Percentiles rank a stretch among this genome's conserved stretches.
Conservation (phyloP, 768 basidiomycete species). For the Lactifluus volemus region DNA sequence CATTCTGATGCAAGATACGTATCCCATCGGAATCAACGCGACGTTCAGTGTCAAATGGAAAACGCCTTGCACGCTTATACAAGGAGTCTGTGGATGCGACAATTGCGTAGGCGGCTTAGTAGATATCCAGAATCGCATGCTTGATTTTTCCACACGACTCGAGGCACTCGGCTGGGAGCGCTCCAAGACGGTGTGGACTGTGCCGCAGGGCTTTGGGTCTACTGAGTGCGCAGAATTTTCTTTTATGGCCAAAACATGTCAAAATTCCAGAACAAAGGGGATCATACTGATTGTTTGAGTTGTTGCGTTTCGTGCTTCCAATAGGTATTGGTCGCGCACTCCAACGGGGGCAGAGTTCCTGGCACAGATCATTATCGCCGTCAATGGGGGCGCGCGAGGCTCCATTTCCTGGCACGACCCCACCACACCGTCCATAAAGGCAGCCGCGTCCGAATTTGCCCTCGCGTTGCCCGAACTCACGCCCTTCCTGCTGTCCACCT, state of each 20-base stretch:
- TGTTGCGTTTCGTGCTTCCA: no score
- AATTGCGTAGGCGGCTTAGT: slow-evolving; percentile 59
- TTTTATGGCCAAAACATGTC: background rate
- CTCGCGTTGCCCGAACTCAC: slow-evolving; percentile 21
- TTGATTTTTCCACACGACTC: slow-evolving; percentile 51
- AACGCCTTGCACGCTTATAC: slow-evolving; percentile 54
- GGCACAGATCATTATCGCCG: slow-evolving; percentile 52
- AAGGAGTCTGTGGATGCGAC: slow-evolving; percentile 69
- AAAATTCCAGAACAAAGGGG: background rate
- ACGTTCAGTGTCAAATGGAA: slow-evolving; percentile 53
- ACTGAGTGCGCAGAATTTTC: slow-evolving; percentile 24
- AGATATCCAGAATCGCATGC: slow-evolving; percentile 60
- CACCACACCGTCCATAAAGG: slow-evolving; percentile 32
- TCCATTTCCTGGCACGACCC: slow-evolving; percentile 38
- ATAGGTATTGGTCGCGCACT: slow-evolving; percentile 34
- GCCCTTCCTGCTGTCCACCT: background rate
- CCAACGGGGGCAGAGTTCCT: slow-evolving; percentile 68
- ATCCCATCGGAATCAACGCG: slow-evolving; percentile 48
- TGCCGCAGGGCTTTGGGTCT: slow-evolving; percentile 71
- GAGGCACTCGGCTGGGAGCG: slow-evolving; percentile 60
- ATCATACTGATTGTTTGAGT: background rate
- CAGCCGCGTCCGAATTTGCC: slow-evolving; percentile 29
- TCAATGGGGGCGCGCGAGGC: slow-evolving; percentile 61
- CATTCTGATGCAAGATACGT: slow-evolving; percentile 62
- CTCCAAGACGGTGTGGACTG: slow-evolving; percentile 67